Evolutionary conservation across 768 basidiomycete species (phyloP), one percentile per base, ranked within the genome.

Genomic region (Dentipellis sp.): DNA sequence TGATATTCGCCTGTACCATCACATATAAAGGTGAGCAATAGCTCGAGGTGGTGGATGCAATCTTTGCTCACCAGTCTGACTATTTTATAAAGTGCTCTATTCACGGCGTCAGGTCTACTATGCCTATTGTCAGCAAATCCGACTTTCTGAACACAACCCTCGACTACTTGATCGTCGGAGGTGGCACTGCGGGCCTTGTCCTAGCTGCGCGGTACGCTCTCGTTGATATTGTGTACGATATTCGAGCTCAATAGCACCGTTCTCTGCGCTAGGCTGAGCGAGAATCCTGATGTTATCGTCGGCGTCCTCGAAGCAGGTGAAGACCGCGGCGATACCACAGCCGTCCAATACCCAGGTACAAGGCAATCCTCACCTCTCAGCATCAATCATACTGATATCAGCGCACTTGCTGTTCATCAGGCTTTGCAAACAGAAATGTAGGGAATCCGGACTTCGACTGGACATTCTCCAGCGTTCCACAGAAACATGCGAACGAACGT

Each of bases 381-480:
- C 12, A 21, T 7, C n/a, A 17, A 10, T 19, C 52, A 9, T 29
- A 12, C 12, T 42, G 10, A 40, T n/a, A n/a, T 52, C 35, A 52
- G 16, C 10, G 16, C 17, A 4, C 6, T 14, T 6, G 4, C 12
- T 11, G n/a, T 14, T n/a, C 29, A n/a, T 9, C 35, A 53, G 52
- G 52, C 9, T 38, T 40, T 12, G 52, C 39, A 12, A 4, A 3
- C 11, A 45, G 1, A 23, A 36, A 19, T 19, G 3, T 53, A 5
- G 36, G 11, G 7, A 40, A 53, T 22, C 38, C 66, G 14, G 52
- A 53, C 22, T 60, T 62, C 19, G 65, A 68, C 45, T 69, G 68
- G 68, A 59, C 58, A 16, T 69, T 69, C 45, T 51, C 50, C 11
- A 65, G 64, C 12, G 52, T 57, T 10, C 68, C 69, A 12, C 67